Evolutionary conservation across 257 asterid genomes (phyloP).

Genomic region (Cruciata laevipes): DNA sequence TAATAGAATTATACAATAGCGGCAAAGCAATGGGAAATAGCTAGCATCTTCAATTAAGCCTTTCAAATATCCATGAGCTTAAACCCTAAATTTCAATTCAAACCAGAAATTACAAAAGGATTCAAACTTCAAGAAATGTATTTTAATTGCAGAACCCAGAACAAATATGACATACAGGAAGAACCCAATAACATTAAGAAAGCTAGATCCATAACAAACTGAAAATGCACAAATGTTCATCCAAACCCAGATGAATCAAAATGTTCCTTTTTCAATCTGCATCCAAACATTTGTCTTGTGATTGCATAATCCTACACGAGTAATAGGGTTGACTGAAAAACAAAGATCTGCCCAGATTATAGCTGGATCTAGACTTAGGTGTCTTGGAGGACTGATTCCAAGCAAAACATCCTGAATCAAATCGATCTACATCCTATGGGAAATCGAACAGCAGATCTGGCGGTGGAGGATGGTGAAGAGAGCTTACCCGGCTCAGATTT

Average conservation of each 20-base stretch:
- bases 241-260: background rate
- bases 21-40: background rate
- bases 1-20: background rate
- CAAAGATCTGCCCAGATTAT: background rate
- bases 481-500: slow-evolving; percentile 7
- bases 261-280: background rate
- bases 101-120: background rate
- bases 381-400: background rate
- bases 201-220: background rate
- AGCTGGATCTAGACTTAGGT: background rate
- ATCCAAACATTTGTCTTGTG: background rate
- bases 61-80: background rate
- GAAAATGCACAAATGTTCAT: background rate
- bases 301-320: background rate
- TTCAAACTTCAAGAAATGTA: background rate
- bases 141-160: background rate
- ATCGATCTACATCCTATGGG: background rate
- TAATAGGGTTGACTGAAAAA: background rate
- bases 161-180: background rate
- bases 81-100: background rate
- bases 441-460: background rate
- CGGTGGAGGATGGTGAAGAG: background rate
- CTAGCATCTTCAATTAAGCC: background rate
- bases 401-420: background rate
- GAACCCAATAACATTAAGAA: background rate